Conservation (phyloP, 1,284 basidiomycete genomes). For the Trametes pubescens region DNA sequence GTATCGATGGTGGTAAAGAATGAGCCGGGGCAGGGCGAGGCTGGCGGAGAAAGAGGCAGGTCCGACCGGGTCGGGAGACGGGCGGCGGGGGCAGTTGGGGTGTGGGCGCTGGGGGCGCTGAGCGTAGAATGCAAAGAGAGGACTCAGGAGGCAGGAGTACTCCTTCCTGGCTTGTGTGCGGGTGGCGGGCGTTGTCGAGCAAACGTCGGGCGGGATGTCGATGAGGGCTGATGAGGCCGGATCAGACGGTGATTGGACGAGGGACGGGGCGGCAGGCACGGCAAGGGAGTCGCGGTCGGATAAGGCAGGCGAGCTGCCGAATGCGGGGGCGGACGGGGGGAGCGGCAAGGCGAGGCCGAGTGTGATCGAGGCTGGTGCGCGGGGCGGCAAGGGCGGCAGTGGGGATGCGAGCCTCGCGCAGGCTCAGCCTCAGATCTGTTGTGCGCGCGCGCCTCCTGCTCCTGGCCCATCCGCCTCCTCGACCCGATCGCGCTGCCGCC, state of each 20-base stretch:
- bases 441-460: background rate
- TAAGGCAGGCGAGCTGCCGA: slow-evolving; percentile 27
- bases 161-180: background rate
- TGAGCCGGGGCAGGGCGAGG: slow-evolving; percentile 9
- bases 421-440: no score
- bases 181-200: slow-evolving; percentile 1
- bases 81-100: background rate
- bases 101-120: slow-evolving; percentile 1
- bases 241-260: slow-evolving; percentile 5
- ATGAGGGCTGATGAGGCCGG: slow-evolving; percentile 6
- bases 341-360: slow-evolving; percentile 31
- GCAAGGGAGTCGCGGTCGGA: slow-evolving; percentile 10
- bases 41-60: background rate
- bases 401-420: slow-evolving; percentile 4
- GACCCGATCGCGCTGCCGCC: background rate
- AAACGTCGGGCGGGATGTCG: background rate
- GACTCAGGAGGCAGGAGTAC: no score
- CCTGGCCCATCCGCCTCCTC: slow-evolving; percentile 12
- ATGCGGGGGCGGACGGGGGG: slow-evolving; percentile 5
- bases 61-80: slow-evolving; percentile 4
- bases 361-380: slow-evolving; percentile 29
- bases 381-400: background rate
- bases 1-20: background rate
- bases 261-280: slow-evolving; percentile 8
- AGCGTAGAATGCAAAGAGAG: slow-evolving; percentile 1